Evolutionary conservation across 2,329 filamentous ascomycete species (phyloP).

Genomic region (Chalaropsis thielavioides): DNA sequence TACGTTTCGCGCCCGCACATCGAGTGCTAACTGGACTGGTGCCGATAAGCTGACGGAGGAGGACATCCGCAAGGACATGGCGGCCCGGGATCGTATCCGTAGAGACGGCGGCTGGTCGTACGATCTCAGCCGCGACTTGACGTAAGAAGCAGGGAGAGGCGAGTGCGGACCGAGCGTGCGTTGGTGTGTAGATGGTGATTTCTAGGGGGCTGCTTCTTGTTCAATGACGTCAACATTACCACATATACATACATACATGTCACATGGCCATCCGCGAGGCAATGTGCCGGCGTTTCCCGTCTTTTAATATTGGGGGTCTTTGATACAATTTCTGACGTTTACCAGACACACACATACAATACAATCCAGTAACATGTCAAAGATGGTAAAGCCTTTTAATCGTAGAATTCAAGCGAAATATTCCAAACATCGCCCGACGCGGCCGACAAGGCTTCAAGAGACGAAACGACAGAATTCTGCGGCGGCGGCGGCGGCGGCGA

Average conservation of each 20-base stretch:
- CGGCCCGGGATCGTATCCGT: slow-evolving; percentile 63
- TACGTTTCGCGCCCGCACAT: slow-evolving; percentile 81
- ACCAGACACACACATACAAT: background rate
- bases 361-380: background rate
- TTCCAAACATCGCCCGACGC: background rate
- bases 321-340: background rate
- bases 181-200: background rate
- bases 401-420: too few relatives aligned
- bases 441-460: background rate
- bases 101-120: slow-evolving; percentile 79
- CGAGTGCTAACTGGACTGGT: slow-evolving; percentile 85
- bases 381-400: background rate
- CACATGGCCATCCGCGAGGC: background rate
- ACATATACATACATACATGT: background rate
- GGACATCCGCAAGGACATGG: slow-evolving; percentile 66
- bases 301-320: background rate
- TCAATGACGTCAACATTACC: background rate
- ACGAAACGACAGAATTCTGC: background rate
- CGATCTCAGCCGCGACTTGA: slow-evolving; percentile 37
- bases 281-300: background rate
- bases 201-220: background rate
- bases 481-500: too few relatives aligned
- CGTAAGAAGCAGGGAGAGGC: slow-evolving; percentile 23
- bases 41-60: slow-evolving; percentile 73
- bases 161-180: background rate